Evolutionary conservation across 768 basidiomycete genomes (phyloP), one percentile per base, ranked within the genome.

Genomic region (Suillus variegatus): DNA sequence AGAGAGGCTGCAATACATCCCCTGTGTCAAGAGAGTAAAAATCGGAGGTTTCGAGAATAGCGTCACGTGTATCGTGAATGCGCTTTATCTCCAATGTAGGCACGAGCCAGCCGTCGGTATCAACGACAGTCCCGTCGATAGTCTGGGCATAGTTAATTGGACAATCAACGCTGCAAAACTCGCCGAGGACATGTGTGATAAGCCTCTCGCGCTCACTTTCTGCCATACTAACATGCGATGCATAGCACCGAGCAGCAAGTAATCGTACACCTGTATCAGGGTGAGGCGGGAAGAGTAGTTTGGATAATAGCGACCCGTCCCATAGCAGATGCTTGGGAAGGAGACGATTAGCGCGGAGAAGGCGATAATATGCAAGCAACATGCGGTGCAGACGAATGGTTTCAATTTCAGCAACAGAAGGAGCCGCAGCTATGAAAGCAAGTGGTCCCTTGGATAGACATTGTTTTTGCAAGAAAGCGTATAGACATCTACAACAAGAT

Each of bases 41-140:
- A 63, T 84, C 81, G 46, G 81, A 72, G 3, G 72, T 67, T 0
- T 80, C 72, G n/a, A 81, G 75, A 41, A 89, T 75, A 12, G 76
- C 76, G 51, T 83, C 78, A 52, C 91, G 80, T 44, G 77, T 77
- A 22, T 85, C 80, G 56, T 79, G 76, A 3, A 94, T 76, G 60
- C 95, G 82, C 65, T 85, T 78, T 16, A 82, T 75, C 72, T 97
- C 96, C 36, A 91, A 64, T 4, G 88, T 75, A 4, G 93, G 91
- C 68, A 97, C 74, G 35, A 96, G 78, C 95, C 94, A 97, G 13
- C 90, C 93, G 76, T 97, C 93, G 35, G 88, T 77, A 52, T 75
- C 68, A 28, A 78, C 75, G 20, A 68, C 73, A 46, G 74, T 79
- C 32, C 85, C 88, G 60, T 86, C 82, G 3, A 81, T 60, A 61